These are phyloP conservation scores for Auriculariales sp. DNA, from an alignment of 768 basidiomycete genomes.

Conservation along the genomic window DNA sequence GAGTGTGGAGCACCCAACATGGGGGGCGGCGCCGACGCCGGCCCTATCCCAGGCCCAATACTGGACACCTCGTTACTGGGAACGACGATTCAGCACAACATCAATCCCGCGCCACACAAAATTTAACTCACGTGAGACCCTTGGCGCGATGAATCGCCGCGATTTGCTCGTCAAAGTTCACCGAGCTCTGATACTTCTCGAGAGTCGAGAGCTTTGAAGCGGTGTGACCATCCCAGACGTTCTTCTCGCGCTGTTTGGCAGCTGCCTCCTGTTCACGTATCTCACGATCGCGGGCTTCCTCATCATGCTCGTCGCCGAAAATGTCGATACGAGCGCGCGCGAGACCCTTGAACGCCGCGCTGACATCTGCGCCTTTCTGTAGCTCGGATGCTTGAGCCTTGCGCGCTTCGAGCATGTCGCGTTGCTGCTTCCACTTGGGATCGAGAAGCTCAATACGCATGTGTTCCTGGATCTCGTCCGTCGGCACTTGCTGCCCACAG, in stretches of 20 bases:
- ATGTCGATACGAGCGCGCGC: constrained; percentile 95
- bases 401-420: constrained; percentile 75
- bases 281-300: constrained; percentile 73
- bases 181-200: constrained; percentile 85
- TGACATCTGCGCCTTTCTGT: constrained; percentile 84
- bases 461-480: constrained; percentile 92
- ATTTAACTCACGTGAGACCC: constrained; percentile 77
- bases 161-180: constrained; percentile 96
- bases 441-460: constrained; percentile 97
- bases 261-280: constrained; percentile 75
- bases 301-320: constrained; percentile 88
- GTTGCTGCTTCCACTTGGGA: constrained; percentile 95
- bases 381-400: constrained; percentile 81
- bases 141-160: constrained; percentile 89
- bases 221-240: constrained; percentile 98
- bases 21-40: constrained; percentile 49
- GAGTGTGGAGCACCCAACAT: constrained; percentile 52
- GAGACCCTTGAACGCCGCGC: constrained; percentile 82
- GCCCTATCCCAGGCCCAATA: constrained; percentile 80
- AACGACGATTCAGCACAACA: constrained; percentile 8
- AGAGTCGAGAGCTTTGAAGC: constrained; percentile 83
- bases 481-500: constrained; percentile 91
- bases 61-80: constrained; percentile 58
- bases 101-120: too few relatives aligned
- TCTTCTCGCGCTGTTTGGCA: constrained; percentile 82